Base-by-base conservation (phyloP, 257 asterid species). In the Verbascum thapsus region DNA sequence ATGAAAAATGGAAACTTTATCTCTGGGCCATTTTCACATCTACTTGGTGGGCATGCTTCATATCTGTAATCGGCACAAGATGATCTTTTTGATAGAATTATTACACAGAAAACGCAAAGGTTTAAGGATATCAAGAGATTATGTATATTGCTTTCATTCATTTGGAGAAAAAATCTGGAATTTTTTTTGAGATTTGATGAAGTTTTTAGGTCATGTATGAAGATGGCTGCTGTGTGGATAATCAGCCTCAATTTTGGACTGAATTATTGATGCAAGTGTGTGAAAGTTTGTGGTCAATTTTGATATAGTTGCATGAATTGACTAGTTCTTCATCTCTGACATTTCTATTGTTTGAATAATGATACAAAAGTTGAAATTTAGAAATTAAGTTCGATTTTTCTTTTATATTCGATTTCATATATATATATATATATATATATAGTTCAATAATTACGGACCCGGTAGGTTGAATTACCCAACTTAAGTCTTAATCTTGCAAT, bases 1-100 rank as follows among this genome's bases (percentile, higher is more conserved):
- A 83, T 74, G 35, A 39, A 68, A 75, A 83, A 83, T 5, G 90
- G 90, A 34, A 67, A 83, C 4, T 67, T 80, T 37, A 83, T 71
- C n/a, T n/a, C n/a, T 30, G 71, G 78, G 43, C 83, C 81, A 45
- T 56, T 6, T 1, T 37, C 61, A 34, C 85, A 80, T 2, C 8
- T 47, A 10, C 17, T 37, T 4, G 79, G 49, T 3, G 13, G 61
- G 44, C 90, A 83, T 6, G 66, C 77, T 64, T 59, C 70, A 22
- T 77, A 83, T 16, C 17, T 40, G 1, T 19, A 12, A 77, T 80
- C 73, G 56, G 34, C 68, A 59, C 63, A 63, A 62, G 6, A 74
- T 17, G 78, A 74, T 20, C 45, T 64, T 38, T 11, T 61, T 7
- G 66, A 9, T 8, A 66, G 16, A 65, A 79, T 18, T 32, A 73